These are phyloP conservation scores for Lasiosphaeria miniovina DNA, from an alignment of 495 filamentous ascomycete species.

Conservation along the genomic window DNA sequence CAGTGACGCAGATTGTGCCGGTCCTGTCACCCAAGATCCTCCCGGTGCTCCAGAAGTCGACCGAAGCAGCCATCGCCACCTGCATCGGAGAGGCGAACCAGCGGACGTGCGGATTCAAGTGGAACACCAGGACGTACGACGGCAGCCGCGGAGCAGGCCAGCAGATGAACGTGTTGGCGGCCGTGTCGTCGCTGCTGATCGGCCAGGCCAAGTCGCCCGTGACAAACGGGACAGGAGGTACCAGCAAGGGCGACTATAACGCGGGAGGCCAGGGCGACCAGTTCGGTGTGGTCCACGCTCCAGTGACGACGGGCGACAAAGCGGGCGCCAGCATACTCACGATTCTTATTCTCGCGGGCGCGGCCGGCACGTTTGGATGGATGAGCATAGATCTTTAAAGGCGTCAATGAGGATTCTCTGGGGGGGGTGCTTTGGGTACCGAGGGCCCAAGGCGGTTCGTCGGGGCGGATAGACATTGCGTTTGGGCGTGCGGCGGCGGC, in stretches of 20 bases:
- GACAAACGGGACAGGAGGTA: conserved; percentile 60
- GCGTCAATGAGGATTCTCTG: neutral
- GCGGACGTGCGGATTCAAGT: conserved; percentile 67
- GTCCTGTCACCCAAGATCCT: conserved; percentile 61
- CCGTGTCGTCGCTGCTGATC: conserved; percentile 56
- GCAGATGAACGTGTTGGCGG: conserved; percentile 66
- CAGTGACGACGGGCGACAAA: conserved; percentile 57
- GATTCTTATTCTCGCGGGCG: conserved; percentile 37
- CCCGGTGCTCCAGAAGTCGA: conserved; percentile 61
- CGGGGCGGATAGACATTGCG: neutral
- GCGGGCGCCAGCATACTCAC: conserved; percentile 67
- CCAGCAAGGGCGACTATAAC: conserved; percentile 59
- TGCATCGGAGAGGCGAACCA: conserved; percentile 60
- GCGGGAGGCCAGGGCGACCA: conserved; percentile 47
- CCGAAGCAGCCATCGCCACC: conserved; percentile 63
- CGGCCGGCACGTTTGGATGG: conserved; percentile 43
- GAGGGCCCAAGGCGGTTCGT: neutral
- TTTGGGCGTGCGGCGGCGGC: neutral
- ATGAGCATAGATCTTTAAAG: conserved; percentile 40
- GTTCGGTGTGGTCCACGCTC: conserved; percentile 14
- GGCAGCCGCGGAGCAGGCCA: conserved; percentile 60
- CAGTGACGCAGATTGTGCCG: conserved; percentile 66
- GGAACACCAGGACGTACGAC: conserved; percentile 60
- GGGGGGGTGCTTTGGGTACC: neutral
- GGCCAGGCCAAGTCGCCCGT: conserved; percentile 42